Base-by-base conservation (phyloP, 2,329 filamentous ascomycete species). In the Talaromyces sp. region DNA sequence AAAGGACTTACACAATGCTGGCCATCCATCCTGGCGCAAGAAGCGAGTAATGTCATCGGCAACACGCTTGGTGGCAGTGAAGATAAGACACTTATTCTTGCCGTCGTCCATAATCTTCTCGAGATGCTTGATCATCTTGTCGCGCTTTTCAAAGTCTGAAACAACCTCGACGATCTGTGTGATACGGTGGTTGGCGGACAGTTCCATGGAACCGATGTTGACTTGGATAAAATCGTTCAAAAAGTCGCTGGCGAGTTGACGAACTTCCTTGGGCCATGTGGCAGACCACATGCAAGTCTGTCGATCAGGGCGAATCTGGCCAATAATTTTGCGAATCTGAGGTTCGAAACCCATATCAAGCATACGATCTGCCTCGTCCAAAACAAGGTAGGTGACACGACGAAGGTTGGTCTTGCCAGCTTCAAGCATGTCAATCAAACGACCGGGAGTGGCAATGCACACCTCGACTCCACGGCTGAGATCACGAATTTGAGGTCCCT, bases 261-360 rank as follows among this genome's bases (percentile, higher is more conserved):
- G 92, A 72, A 99, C 94, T 80, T 98, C 94, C 86, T 97, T 97
- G 75, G 95, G 95, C 93, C 95, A 99, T 7, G 95, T 99, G 72
- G 95, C 95, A 67, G 95, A 99, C 92, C 94, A 99, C 93, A 99
- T 97, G 85, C 95, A 95, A 68, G 95, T 99, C 81, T 99, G 95
- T 86, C 95, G 90, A 79, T 99, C 95, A 62, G 95, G 95, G 72
- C 95, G 92, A 80, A 98, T 98, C 83, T 99, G 95, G 69, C 90
- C 87, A 72, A 99, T 93, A 71, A 99, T 98, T 85, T 98, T 98
- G 84, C 95, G 92, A 74, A 99, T 98, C 80, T 98, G 95, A 71
- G 95, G 95, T 83, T 99, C 95, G 82, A 99, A 98, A 88, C 95
- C 95, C 95, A 99, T 99, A 83, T 99, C 95, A 78, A 99, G 86